Evolutionary conservation across 192 early-diverging fungal genomes (phyloP).

Genomic region (Chytriomyces confervae): DNA sequence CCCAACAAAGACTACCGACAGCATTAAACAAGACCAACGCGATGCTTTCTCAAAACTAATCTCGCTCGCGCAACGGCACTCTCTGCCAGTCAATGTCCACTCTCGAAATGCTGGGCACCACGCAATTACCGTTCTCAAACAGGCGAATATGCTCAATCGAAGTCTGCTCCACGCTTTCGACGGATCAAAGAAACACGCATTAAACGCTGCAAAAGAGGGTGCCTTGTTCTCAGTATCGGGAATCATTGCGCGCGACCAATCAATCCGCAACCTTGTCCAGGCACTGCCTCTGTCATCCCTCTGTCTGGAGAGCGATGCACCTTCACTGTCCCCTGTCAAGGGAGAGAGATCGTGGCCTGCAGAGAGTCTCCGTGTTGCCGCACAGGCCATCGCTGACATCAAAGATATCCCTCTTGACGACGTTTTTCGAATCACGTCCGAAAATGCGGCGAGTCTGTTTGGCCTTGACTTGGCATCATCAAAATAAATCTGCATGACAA

Average conservation of each 20-base stretch:
- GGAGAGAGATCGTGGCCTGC: slow-evolving; percentile 38
- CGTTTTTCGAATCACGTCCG: slow-evolving; percentile 43
- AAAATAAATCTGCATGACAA: too few relatives aligned
- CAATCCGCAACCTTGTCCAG: slow-evolving; percentile 43
- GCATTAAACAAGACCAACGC: slow-evolving; percentile 39
- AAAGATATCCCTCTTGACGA: slow-evolving; percentile 42
- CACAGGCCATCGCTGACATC: slow-evolving; percentile 40
- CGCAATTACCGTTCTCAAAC: slow-evolving; percentile 46
- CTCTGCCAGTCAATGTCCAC: slow-evolving; percentile 54
- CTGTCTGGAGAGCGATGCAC: slow-evolving; percentile 61
- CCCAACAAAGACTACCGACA: not conserved
- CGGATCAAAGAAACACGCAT: slow-evolving; percentile 47
- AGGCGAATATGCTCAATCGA: slow-evolving; percentile 28
- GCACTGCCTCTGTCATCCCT: slow-evolving; percentile 41
- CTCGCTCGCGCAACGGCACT: slow-evolving; percentile 32
- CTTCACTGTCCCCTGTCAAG: slow-evolving; percentile 50
- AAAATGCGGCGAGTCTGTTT: slow-evolving; percentile 49
- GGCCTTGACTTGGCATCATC: not conserved
- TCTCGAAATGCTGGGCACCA: slow-evolving; percentile 60
- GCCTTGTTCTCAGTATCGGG: slow-evolving; percentile 48
- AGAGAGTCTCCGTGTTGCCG: slow-evolving; percentile 33
- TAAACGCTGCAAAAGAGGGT: slow-evolving; percentile 39
- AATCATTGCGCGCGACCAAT: slow-evolving; percentile 33
- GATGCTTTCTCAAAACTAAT: slow-evolving; percentile 47
- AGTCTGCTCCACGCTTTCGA: slow-evolving; percentile 59